A percentile compares a stretch with the other conserved stretches of the same genome.
These are phyloP conservation scores for Batkoa obscura DNA, from an alignment of 371 early-diverging fungal species.

Conservation along the genomic window DNA sequence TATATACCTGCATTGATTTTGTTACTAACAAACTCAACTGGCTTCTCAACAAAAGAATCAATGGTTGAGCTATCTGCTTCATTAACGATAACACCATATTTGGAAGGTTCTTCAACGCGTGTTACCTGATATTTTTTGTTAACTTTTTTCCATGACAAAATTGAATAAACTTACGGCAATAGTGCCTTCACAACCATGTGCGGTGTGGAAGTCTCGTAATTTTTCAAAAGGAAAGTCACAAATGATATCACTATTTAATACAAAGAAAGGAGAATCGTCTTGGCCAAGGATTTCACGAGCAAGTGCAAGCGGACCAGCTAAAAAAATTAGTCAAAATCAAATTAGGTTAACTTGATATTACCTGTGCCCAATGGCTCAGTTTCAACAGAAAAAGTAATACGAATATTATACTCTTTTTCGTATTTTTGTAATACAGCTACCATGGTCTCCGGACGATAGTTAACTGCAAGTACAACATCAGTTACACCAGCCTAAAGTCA, in stretches of 20 bases:
- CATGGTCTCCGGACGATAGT: conserved; percentile 96
- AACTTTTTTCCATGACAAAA: background rate
- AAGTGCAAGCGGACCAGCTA: conserved; percentile 86
- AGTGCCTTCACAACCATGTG: conserved; percentile 83
- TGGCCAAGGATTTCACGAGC: conserved; percentile 79
- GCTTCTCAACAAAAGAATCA: conserved; percentile 97
- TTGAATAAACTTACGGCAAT: conserved; percentile 39
- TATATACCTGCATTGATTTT: conserved; percentile 99
- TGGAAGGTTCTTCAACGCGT: conserved; percentile 93
- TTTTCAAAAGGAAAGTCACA: conserved; percentile 93
- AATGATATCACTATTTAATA: conserved; percentile 97
- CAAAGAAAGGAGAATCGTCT: conserved; percentile 90
- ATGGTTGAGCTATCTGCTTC: conserved; percentile 42
- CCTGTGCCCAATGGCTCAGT: conserved; percentile 90
- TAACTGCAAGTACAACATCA: conserved; percentile 96
- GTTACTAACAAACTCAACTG: conserved; percentile 80
- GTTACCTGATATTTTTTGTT: conserved; percentile 39
- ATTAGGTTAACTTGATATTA: conserved; percentile 7
- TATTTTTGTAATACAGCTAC: conserved; percentile 64
- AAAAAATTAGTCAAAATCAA: background rate
- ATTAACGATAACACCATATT: conserved; percentile 93
- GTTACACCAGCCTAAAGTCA: conserved; percentile 74
- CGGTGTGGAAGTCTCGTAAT: conserved; percentile 65
- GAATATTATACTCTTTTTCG: conserved; percentile 70
- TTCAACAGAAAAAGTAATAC: conserved; percentile 94